Base-by-base conservation (phyloP, 2,329 filamentous ascomycete species). In the Pseudopithomyces chartarum region DNA sequence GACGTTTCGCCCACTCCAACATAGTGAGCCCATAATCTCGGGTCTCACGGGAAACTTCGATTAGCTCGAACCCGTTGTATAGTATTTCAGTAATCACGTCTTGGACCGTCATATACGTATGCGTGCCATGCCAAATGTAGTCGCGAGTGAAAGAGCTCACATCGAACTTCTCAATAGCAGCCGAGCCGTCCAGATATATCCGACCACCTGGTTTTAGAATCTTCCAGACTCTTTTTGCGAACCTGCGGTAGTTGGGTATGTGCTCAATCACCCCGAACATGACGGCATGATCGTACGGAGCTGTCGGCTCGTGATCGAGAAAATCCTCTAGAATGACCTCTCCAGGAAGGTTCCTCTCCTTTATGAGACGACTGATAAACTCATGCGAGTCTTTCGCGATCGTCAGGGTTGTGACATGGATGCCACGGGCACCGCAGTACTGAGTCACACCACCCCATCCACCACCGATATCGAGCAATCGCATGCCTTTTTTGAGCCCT, bases 1-100 rank as follows among this genome's bases (percentile, higher is more conserved):
- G 48, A 44, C 54, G 54, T 43, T 56, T 56, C 23, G 54, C 54
- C 54, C 54, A 56, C 36, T 52, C 54, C 49, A 52, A 17, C 54
- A 56, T 56, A 22, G 54, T 56, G 47, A 56, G 54, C 38, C 52
- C 54, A 43, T 56, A 56, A 23, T 56, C 54, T 22, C 43, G 54
- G 43, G 54, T 56, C 34, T 52, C 54, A 23, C 48, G 33, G 13
- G 36, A 43, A 36, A 52, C 54, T 3, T 56, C 17, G 49, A 52
- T 43, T 34, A 56, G 52, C 26, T 52, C 48, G 42, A 56, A 56
- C 17, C 54, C 54, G 26, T 56, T 48, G 36, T 56, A 56, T 19
- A 56, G 54, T 49, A 56, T 52, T 43, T 56, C 54, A 36, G 42
- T 49, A 42, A 56, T 23, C 26, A 56, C 54, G 43, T 52, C 54